Evolutionary conservation across 1,139 yeast species (phyloP), one percentile per base, ranked within the genome.

Genomic region (Kluyveromyces sp.): DNA sequence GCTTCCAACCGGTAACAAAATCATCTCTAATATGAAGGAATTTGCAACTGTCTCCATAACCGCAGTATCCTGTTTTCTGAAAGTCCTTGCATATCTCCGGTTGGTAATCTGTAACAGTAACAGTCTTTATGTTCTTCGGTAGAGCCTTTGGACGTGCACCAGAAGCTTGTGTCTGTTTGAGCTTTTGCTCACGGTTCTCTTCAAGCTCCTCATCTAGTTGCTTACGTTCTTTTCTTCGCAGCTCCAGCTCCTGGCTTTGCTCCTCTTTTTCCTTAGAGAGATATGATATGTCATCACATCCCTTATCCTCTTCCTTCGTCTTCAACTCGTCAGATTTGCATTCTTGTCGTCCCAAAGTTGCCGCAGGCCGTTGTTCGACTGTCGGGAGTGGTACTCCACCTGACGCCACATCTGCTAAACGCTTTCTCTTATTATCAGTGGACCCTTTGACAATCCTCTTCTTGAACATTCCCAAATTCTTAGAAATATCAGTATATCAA

Each of bases 31-130:
- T 77, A 60, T 94, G 98, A 26, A 92, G 64, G 62, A 94, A 94
- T 66, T 92, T 94, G 68, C 99, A 94, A n/a, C 94, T 83, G 57
- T 94, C 98, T 7, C 99, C 99, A 60, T 83, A 94, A 4, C 97
- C 97, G 70, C 98, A 94, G 59, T 80, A 89, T 0, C 98, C 98
- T 0, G 95, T 89, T 54, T 83, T 87, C 48, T 80, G 76, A 63
- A 77, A 94, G 62, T 94, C 97, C 57, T 92, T 94, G 60, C 98
- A 94, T 2, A 94, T 83, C 59, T 92, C 97, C 0, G 95, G 94
- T 58, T 87, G 96, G 60, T 83, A 92, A 57, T 92, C 98, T 31
- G 85, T 75, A n/a, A 82, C 69, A 1, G 86, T 78, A 0, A 92
- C 83, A n/a, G 81, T 73, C 41, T 78, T 70, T 29, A 87, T 72